Evolutionary conservation across 225 moss, liverwort and hornwort genomes (phyloP).

Genomic region (Marchantia paleacea): DNA sequence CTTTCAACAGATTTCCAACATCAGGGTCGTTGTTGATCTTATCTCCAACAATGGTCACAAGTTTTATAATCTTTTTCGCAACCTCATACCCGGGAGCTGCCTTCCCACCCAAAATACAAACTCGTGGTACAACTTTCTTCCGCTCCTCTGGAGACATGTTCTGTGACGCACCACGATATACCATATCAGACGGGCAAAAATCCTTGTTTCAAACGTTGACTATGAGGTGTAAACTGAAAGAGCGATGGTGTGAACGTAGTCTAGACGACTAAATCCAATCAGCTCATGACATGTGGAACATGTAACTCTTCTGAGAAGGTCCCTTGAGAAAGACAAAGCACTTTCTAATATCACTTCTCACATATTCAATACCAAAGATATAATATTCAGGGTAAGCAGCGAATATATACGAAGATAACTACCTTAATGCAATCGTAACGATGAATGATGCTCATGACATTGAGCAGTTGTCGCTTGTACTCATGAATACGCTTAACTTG

Average conservation of each 20-base stretch:
- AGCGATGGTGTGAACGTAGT: too few species aligned
- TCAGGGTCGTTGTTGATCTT: conserved; percentile 76
- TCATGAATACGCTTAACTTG: conserved; percentile 81
- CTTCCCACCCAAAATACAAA: conserved; percentile 86
- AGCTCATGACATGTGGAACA: background rate
- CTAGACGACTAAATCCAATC: background rate
- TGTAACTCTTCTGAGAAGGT: background rate
- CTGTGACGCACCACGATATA: conserved; percentile 39
- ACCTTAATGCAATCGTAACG: conserved; percentile 91
- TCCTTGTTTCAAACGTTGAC: too few species aligned
- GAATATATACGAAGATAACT: background rate
- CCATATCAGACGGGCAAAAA: background rate
- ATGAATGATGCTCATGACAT: conserved; percentile 64
- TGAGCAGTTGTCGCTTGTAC: conserved; percentile 77
- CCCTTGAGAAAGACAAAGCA: background rate
- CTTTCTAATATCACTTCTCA: background rate
- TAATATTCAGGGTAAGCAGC: background rate
- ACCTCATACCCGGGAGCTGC: conserved; percentile 83
- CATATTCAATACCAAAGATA: background rate
- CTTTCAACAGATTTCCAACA: conserved; percentile 77
- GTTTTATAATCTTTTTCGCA: conserved; percentile 84
- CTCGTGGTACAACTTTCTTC: conserved; percentile 79
- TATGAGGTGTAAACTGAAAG: too few species aligned
- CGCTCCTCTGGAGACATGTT: conserved; percentile 70
- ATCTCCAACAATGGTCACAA: conserved; percentile 66